A percentile compares a stretch with the other conserved stretches of the same genome.
Evolutionary conservation across 1,139 yeast genomes (phyloP).

Genomic region (Candida freyschussii): DNA sequence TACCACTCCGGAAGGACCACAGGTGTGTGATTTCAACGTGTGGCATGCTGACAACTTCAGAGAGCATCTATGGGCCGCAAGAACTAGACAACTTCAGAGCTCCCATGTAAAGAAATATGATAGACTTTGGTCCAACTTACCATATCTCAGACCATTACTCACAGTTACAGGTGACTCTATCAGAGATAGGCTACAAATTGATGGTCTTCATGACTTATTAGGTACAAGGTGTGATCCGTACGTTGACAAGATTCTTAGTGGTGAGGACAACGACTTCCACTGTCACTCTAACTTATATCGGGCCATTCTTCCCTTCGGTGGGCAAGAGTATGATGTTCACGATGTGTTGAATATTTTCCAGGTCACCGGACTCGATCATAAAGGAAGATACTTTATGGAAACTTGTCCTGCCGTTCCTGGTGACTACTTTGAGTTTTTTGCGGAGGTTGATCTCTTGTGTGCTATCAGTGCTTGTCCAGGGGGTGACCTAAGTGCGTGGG

Average conservation of each 20-base stretch:
- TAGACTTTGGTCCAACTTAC: slow-evolving; percentile 60
- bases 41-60: slow-evolving; percentile 60
- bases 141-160: slow-evolving; percentile 57
- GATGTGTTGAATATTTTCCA: slow-evolving; percentile 68
- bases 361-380: slow-evolving; percentile 60
- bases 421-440: slow-evolving; percentile 63
- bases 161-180: slow-evolving; percentile 61
- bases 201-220: slow-evolving; percentile 50
- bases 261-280: slow-evolving; percentile 61
- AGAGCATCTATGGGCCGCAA: slow-evolving; percentile 65
- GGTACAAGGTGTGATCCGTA: slow-evolving; percentile 71
- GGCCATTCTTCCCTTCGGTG: slow-evolving; percentile 53
- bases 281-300: slow-evolving; percentile 63
- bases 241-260: slow-evolving; percentile 57
- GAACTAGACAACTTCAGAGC: slow-evolving; percentile 64
- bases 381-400: slow-evolving; percentile 68
- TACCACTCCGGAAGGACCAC: slow-evolving; percentile 65
- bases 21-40: slow-evolving; percentile 63
- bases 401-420: slow-evolving; percentile 55
- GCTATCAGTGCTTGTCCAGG: slow-evolving; percentile 71
- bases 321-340: slow-evolving; percentile 62
- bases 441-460: slow-evolving; percentile 59
- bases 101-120: slow-evolving; percentile 61
- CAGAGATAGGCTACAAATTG: slow-evolving; percentile 31
- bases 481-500: slow-evolving; percentile 66